phyloP scores from a whole-genome alignment of 805 yeast species.

The Brettanomyces nanus region DNA sequence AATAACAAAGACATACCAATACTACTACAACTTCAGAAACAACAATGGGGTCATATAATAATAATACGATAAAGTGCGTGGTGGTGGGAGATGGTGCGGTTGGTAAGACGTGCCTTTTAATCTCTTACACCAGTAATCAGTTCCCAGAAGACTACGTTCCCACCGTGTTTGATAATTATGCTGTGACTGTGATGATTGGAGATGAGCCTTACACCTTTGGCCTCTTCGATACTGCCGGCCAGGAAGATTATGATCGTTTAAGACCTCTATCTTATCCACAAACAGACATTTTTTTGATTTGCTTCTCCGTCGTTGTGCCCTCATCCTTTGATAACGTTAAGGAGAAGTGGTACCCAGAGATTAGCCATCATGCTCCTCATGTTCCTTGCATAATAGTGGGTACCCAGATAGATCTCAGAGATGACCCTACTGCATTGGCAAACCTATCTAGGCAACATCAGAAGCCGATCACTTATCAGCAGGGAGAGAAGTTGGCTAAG shows the following conservation, averaged over 20 bases:
- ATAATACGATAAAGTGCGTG: constrained; percentile 81
- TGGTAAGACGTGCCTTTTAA: constrained; percentile 92
- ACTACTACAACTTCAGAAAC: not conserved
- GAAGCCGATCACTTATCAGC: constrained; percentile 75
- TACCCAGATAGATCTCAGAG: constrained; percentile 91
- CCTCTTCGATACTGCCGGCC: constrained; percentile 98
- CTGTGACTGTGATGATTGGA: constrained; percentile 92
- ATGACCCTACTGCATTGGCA: constrained; percentile 84
- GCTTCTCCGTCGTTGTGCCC: constrained; percentile 95
- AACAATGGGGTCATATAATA: constrained; percentile 12
- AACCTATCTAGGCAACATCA: constrained; percentile 86
- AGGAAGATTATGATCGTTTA: constrained; percentile 96
- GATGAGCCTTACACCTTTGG: constrained; percentile 97
- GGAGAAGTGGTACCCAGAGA: constrained; percentile 99
- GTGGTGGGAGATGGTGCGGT: constrained; percentile 99
- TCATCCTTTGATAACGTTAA: constrained; percentile 95
- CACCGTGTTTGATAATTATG: constrained; percentile 94
- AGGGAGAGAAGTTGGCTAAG: constrained; percentile 88
- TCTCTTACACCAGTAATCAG: constrained; percentile 93
- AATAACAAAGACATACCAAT: not conserved
- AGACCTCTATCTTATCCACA: constrained; percentile 96
- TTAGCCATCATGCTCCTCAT: constrained; percentile 90
- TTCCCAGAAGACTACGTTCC: constrained; percentile 98
- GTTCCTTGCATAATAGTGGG: constrained; percentile 97
- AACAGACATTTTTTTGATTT: constrained; percentile 91